Percentiles rank a stretch among this genome's conserved stretches.
phyloP scores from a whole-genome alignment of 116 monocot genomes.

The Zostera marina region DNA sequence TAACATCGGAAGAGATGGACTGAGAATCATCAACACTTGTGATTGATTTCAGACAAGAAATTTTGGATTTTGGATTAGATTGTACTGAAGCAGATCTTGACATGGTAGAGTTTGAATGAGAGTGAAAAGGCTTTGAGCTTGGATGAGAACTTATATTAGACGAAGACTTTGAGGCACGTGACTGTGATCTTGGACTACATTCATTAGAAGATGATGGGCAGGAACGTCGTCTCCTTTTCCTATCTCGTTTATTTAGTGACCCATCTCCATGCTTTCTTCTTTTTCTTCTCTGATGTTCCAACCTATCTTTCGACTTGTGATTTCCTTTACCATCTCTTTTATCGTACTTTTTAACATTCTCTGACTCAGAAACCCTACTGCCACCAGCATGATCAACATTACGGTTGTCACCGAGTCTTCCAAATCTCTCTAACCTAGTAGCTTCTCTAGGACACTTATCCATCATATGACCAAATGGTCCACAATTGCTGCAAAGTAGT shows the following conservation, averaged over 20 bases:
- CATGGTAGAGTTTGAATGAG: constrained; percentile 20
- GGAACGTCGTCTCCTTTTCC: constrained; percentile 22
- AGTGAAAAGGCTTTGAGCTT: constrained; percentile 23
- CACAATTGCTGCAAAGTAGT: constrained; percentile 34
- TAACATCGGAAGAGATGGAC: constrained; percentile 29
- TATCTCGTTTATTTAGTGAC: constrained; percentile 5
- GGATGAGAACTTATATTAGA: constrained; percentile 22
- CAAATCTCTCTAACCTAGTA: constrained; percentile 17
- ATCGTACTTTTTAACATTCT: constrained; percentile 4
- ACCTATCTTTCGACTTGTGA: background rate
- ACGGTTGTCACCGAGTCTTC: constrained; percentile 16
- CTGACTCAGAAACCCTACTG: constrained; percentile 10
- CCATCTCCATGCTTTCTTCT: constrained; percentile 5
- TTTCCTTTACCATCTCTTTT: constrained; percentile 12
- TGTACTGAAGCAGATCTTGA: constrained; percentile 23
- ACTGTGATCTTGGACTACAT: constrained; percentile 17
- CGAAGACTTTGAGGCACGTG: constrained; percentile 8
- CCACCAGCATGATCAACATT: constrained; percentile 15
- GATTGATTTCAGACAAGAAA: constrained; percentile 21
- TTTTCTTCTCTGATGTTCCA: constrained; percentile 5
- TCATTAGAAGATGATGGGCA: constrained; percentile 21
- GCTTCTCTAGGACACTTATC: constrained; percentile 27
- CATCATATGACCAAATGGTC: constrained; percentile 37
- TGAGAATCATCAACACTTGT: constrained; percentile 9
- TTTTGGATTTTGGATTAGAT: constrained; percentile 22